Base-by-base conservation (phyloP, 352 stramenopile species). In the Pythium apleroticum region DNA sequence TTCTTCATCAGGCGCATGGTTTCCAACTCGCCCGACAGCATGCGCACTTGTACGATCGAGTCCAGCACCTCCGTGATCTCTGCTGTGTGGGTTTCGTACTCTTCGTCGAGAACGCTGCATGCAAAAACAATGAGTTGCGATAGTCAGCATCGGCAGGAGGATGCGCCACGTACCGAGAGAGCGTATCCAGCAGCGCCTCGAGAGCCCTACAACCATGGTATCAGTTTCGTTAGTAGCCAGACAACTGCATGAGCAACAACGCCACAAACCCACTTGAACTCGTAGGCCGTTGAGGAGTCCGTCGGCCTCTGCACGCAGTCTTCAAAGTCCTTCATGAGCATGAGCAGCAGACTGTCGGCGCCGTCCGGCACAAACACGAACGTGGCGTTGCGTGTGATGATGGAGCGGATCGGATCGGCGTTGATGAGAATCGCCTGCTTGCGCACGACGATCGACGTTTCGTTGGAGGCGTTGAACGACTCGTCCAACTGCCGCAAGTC, bases 401-500 rank as follows among this genome's bases (percentile, higher is more conserved):
- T 73, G 24, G 71, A 64, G 15, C 78, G 71, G 22, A 87, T 55
- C 2, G 78, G 78, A 53, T 87, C 78, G 35, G 72, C 69, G 37
- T 82, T 81, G 55, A 85, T 74, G 10, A 77, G 73, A 66, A 72
- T 80, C 28, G 63, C 76, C 66, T 80, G 78, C 53, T 78, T 77
- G 30, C 74, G 69, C 14, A 83, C 62, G 20, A 76, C 54, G 27
- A 85, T 74, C 3, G 63, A 75, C 4, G 75, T 65, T 19, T 78
- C 71, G 54, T 78, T 77, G 14, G 68, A 65, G 2, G 52, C 66
- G 35, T 69, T 57, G 17, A 84, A 81, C 7, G 65, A 65, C 25
- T 74, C 57, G 53, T 81, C 73, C 25, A 84, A 62, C 24, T 84
- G 76, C 22, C 76, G 68, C 33, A 84, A 35, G 46, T 84, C 76